A percentile compares a stretch with the other conserved stretches of the same genome.
phyloP scores from a whole-genome alignment of 345 rosid species.

The Anacardium occidentale region DNA sequence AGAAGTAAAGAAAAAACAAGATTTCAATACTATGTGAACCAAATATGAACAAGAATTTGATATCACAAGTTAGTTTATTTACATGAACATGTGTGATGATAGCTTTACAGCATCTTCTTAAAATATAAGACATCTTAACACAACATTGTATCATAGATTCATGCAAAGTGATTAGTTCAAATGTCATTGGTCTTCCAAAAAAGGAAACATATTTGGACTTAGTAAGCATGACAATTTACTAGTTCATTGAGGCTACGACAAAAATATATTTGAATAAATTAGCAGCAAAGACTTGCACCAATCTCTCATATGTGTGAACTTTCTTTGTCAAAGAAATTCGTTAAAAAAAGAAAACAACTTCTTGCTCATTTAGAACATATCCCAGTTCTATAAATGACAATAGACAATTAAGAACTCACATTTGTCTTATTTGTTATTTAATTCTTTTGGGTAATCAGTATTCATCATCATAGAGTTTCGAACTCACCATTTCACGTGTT shows the following conservation, averaged over 20 bases:
- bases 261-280: not conserved
- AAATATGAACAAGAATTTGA: not conserved
- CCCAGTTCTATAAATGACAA: not conserved
- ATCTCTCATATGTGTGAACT: not conserved
- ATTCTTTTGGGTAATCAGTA: not conserved
- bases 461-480: not conserved
- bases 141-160: not conserved
- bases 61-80: not conserved
- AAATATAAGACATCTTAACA: not conserved
- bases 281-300: not conserved
- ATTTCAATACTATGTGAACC: too few species aligned
- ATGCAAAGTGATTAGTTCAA: not conserved
- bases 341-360: not conserved
- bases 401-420: not conserved
- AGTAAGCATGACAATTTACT: too few species aligned
- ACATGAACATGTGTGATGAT: not conserved
- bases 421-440: not conserved
- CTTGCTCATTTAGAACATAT: not conserved
- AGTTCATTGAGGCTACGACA: not conserved
- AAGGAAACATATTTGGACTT: not conserved
- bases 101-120: not conserved
- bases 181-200: not conserved
- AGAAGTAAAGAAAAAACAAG: not conserved
- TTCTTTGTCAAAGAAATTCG: not conserved
- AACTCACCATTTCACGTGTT: slow-evolving; percentile 77